Evolutionary conservation across 1,284 basidiomycete genomes (phyloP), one percentile per base, ranked within the genome.

Genomic region (Macrocystidia cucumis): DNA sequence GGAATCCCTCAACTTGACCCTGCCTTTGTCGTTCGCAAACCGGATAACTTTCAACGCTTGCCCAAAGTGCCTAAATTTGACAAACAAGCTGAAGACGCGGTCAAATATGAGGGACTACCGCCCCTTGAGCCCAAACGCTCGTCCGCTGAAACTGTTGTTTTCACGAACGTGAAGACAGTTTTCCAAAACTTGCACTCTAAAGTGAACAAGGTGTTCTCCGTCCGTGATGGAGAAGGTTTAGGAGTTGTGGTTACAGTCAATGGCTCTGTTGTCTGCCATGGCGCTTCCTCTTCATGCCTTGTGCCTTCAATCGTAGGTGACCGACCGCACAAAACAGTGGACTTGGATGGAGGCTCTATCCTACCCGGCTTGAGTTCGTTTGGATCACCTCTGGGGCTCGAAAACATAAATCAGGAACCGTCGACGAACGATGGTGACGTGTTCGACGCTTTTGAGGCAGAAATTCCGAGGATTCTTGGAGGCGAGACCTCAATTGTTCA

Each of bases 341-440:
- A 65, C 35, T 46, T 65, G 4, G 27, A 52, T 22, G 60, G 60
- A 9, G 63, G 63, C 2, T 51, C 58, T 1, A 39, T 65, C 11
- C 46, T 48, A 0, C 76, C 77, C 5, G 76, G 70, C 0, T 54
- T 83, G 33, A 68, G 74, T 14, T 63, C 74, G 0, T 78, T 68
- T 31, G 80, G 80, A 0, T 67, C 77, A 8, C 59, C 65, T 5
- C 43, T 84, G 16, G 81, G 80, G 0, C 49, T 82, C 12, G 65
- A 69, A 19, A 76, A 82, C 42, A 83, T 84, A 14, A 53, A 63
- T 1, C 54, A 63, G 32, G 88, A 91, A 51, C 39, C 54, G 0
- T 73, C 75, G 3, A 89, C 86, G 1, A 67, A 65, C 25, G 85
- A 89, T 42, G 86, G 87, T 3, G 39, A 29, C 2, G 66, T 74